Conservation (phyloP, 108 stramenopile genomes). For the Schizochytrium sp. region DNA sequence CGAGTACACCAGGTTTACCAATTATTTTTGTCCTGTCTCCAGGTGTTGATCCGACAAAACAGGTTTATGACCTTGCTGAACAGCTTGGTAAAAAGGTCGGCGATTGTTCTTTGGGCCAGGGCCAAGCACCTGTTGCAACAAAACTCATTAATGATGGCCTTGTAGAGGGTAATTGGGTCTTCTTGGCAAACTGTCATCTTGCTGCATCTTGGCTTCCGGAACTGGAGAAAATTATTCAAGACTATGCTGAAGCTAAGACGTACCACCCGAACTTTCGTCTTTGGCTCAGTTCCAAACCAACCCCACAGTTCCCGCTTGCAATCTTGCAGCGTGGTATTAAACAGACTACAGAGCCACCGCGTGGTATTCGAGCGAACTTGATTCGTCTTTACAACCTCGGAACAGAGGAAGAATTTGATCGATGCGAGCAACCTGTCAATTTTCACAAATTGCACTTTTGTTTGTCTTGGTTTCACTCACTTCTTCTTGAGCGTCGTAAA, state of each 20-base stretch:
- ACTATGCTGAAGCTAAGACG: slow-evolving; percentile 62
- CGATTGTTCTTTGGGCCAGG: slow-evolving; percentile 78
- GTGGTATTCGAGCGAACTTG: slow-evolving; percentile 77
- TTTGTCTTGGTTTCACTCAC: slow-evolving; percentile 82
- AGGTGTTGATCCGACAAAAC: slow-evolving; percentile 80
- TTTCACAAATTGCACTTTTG: slow-evolving; percentile 78
- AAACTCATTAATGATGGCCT: slow-evolving; percentile 70
- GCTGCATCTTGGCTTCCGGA: slow-evolving; percentile 80
- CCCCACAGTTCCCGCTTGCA: slow-evolving; percentile 79
- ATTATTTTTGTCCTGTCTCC: slow-evolving; percentile 80
- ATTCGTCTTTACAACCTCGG: slow-evolving; percentile 78
- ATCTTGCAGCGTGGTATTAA: slow-evolving; percentile 78
- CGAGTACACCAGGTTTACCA: slow-evolving; percentile 68
- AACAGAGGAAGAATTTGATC: slow-evolving; percentile 70
- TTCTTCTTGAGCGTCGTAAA: slow-evolving; percentile 79
- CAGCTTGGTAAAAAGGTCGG: slow-evolving; percentile 63
- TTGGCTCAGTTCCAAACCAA: slow-evolving; percentile 77
- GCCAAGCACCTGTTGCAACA: slow-evolving; percentile 77
- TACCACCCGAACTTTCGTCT: slow-evolving; percentile 73
- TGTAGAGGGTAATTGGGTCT: slow-evolving; percentile 74
- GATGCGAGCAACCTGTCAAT: slow-evolving; percentile 61
- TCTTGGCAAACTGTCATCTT: slow-evolving; percentile 81
- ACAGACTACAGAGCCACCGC: slow-evolving; percentile 81
- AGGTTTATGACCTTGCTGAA: slow-evolving; percentile 66
- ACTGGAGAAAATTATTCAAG: slow-evolving; percentile 77